Base-by-base conservation (phyloP, 2,329 filamentous ascomycete genomes). In the Fusarium napiforme region DNA sequence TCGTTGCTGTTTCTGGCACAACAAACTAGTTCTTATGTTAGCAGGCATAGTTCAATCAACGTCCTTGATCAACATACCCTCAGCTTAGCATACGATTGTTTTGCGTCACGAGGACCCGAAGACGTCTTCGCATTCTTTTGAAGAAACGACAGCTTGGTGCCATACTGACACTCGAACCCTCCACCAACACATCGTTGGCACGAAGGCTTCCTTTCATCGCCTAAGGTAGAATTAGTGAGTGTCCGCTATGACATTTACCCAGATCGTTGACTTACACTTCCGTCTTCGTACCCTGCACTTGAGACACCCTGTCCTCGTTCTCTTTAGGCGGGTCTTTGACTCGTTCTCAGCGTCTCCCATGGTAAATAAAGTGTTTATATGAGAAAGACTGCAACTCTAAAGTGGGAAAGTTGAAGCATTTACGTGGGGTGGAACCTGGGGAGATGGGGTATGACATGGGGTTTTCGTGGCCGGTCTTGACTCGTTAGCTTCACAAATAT, bases 141-240 rank as follows among this genome's bases (percentile, higher is more conserved):
- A 5, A 87, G 74, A 71, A 88, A 87, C 0, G 83, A 85, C 45
- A 87, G 78, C 23, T 83, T 80, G 7, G 84, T 81, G 16, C 84
- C 84, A 72, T 88, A 88, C 40, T 83, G 82, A 75, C 87, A 88
- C 46, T 85, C 81, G 36, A 86, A 83, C 14, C 82, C 82, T 39
- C 86, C 84, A 2, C 82, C 80, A 21, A 82, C 75, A 65, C 87
- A 88, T 69, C 86, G 85, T 47, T 82, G 83, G 47, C 87, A 89
- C 6, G 77, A 77, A 8, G 87, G 87, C 71, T 86, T 88, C 19
- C 78, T 78, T 77, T 88, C 87, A 65, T 88, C 86, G 67, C 87
- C 86, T 88, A 63, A 28, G 23, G 26, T 30, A 49, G 28, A 64
- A 64, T 69, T 64, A 56, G 60, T 68, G 30, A 28, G 28, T 60